phyloP scores from a whole-genome alignment of 83 land plant species.

The Larix sibirica region DNA sequence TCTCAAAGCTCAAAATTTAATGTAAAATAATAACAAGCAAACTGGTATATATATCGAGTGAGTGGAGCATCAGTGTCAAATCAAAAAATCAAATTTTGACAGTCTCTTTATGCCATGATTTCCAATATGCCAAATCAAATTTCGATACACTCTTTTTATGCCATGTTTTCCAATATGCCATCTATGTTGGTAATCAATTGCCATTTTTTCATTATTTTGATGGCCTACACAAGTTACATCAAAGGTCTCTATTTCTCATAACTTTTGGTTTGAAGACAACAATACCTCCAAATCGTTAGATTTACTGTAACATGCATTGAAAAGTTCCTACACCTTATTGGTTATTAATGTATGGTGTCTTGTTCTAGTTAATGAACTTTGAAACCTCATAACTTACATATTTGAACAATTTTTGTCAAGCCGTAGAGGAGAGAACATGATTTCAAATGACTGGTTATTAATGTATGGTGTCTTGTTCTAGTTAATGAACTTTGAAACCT shows the following conservation, averaged over 20 bases:
- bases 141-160: no score
- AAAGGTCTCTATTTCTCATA: neutral
- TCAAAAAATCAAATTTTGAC: no score
- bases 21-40: no score
- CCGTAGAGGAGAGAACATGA: no score
- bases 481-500: neutral
- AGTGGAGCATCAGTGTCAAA: no score
- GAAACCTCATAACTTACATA: no score
- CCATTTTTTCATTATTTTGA: neutral
- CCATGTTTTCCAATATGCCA: neutral
- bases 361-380: neutral
- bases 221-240: neutral
- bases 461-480: neutral
- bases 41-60: no score
- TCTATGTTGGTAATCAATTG: neutral
- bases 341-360: neutral
- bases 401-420: no score
- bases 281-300: neutral
- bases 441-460: no score
- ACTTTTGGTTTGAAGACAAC: neutral
- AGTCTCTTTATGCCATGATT: no score
- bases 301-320: neutral
- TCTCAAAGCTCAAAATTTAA: no score
- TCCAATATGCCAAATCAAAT: no score
- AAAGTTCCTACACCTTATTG: neutral